Evolutionary conservation across 225 moss, liverwort and hornwort species (phyloP).

Genomic region (Thuidium tamariscinum): DNA sequence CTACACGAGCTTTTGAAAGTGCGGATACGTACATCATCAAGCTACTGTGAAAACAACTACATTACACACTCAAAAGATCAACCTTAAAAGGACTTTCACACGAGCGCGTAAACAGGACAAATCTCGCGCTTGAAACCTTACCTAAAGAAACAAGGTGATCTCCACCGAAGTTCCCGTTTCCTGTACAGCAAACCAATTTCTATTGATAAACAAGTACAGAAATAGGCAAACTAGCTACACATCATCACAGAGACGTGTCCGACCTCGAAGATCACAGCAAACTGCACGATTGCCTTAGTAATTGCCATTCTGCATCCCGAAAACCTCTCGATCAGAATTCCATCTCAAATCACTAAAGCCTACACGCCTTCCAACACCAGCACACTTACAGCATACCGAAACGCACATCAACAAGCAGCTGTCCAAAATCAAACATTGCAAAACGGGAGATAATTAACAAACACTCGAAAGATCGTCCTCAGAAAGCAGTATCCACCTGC

Average conservation of each 20-base stretch:
- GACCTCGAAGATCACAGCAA: neutral
- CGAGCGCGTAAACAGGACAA: neutral
- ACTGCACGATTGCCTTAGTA: neutral
- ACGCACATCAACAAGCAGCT: neutral
- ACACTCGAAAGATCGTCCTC: neutral
- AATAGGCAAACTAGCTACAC: neutral
- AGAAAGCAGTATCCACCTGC: neutral
- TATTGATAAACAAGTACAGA: neutral
- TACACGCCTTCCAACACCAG: neutral
- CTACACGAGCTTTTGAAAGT: neutral
- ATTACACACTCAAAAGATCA: neutral
- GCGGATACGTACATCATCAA: neutral
- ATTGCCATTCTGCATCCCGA: neutral
- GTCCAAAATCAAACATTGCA: neutral
- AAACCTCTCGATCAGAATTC: neutral
- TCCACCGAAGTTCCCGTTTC: neutral
- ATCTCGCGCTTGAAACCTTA: neutral
- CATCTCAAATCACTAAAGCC: neutral
- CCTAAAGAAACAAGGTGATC: neutral
- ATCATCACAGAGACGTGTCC: neutral
- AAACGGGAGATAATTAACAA: neutral
- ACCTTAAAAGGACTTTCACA: neutral
- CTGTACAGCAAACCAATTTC: neutral
- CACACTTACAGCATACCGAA: neutral
- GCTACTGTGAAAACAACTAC: neutral